These are phyloP conservation scores for Platanthera zijinensis DNA, from an alignment of 106 monocot genomes.

Conservation along the genomic window DNA sequence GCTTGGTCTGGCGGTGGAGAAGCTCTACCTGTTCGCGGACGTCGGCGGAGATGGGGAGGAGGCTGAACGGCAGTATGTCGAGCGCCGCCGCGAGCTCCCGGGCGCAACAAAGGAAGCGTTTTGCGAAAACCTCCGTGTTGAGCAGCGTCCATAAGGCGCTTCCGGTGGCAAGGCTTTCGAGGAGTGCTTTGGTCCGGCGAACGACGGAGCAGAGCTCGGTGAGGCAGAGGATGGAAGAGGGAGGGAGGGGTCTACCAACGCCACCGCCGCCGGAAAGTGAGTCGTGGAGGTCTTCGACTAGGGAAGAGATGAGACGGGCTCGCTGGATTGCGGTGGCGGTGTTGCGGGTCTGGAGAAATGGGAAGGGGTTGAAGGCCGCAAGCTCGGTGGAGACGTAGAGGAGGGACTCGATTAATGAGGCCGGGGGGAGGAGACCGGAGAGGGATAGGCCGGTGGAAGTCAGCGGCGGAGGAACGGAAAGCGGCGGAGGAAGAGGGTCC, in stretches of 20 bases:
- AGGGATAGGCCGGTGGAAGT: neutral
- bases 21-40: conserved; percentile 37
- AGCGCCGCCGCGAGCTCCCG: conserved; percentile 26
- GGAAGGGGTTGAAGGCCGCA: conserved; percentile 6
- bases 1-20: conserved; percentile 24
- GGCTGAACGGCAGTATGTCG: conserved; percentile 33
- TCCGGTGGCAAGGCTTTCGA: conserved; percentile 9
- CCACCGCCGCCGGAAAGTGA: neutral
- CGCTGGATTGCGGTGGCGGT: conserved; percentile 13
- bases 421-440: conserved; percentile 33
- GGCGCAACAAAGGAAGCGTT: conserved; percentile 16
- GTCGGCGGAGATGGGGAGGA: conserved; percentile 20
- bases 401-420: conserved; percentile 34
- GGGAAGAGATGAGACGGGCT: conserved; percentile 17
- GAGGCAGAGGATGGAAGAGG: conserved; percentile 33
- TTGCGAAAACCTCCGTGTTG: conserved; percentile 14
- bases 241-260: conserved; percentile 6
- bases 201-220: conserved; percentile 36
- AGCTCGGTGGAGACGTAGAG: conserved; percentile 21
- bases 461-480: neutral
- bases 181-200: conserved; percentile 16
- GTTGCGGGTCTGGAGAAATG: conserved; percentile 32
- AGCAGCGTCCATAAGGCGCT: conserved; percentile 32
- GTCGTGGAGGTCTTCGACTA: conserved; percentile 35
- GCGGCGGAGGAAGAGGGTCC: neutral